Evolutionary conservation across 495 filamentous ascomycete genomes (phyloP), one percentile per base, ranked within the genome.

Genomic region (Neohortaea acidophila): DNA sequence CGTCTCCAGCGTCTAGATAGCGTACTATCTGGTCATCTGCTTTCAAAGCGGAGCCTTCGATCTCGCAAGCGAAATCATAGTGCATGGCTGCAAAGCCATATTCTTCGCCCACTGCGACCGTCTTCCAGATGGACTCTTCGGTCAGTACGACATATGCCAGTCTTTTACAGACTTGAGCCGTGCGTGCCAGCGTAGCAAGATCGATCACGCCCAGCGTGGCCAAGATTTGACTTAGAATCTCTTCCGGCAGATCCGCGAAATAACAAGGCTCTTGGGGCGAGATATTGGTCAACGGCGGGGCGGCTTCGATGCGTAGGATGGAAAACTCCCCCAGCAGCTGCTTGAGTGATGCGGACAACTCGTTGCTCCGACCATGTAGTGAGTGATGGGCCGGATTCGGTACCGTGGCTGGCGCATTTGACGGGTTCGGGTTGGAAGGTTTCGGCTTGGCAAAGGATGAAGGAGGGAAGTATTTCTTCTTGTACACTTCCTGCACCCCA

Each of bases 101-200:
- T 54, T 86, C 70, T 8, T 49, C 41, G 1, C 72, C 73, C 19
- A 77, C 55, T 41, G 80, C 84, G 5, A 94, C 54, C 27, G 76
- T 73, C 46, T 72, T 78, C 89, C 89, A 97, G 47, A 94, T 81
- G n/a, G 67, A 65, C 42, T 94, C 81, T 51, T 96, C 86, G 33
- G 79, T 81, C 1, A 70, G 57, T 14, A 92, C 82, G 20, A 94
- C 67, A 53, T 77, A 94, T 26, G 89, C 84, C 20, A 97, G 62
- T 3, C 78, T 69, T 53, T 82, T 87, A 62, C 89, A 94, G 0
- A 94, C 87, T 28, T 75, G 70, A 0, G 84, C 64, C 36, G 85
- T 67, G n/a, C 84, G 77, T 14, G 68, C 70, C 51, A 92, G 84
- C 12, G 78, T 70, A 2, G 78, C 80, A 0, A 91, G 63, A 44